Evolutionary conservation across 371 early-diverging fungal genomes (phyloP), one percentile per base, ranked within the genome.

Genomic region (Amoeboaphelidium occidentale): DNA sequence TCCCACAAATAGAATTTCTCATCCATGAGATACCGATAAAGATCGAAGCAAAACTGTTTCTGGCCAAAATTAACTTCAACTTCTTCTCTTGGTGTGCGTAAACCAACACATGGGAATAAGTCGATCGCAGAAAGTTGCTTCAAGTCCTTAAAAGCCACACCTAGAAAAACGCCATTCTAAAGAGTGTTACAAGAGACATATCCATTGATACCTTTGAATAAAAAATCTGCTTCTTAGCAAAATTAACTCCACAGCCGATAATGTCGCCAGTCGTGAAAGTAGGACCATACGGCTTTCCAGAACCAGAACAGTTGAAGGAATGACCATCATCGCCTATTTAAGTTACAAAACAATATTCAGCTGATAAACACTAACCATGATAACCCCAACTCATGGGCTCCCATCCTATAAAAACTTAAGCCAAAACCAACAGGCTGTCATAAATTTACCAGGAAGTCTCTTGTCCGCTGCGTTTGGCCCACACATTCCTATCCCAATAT

Each of bases 281-380:
- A 13, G 94, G 97, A 0, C 97, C 97, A 57, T 78, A 96, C 10
- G 66, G 59, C 24, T 73, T 63, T 21, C 94, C 94, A 22, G 67
- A 73, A 2, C 83, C 85, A 6, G 76, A 70, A 39, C 81, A 79
- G 51, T 66, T 66, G 58, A 91, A 88, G 28, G 65, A 58, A 50
- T 79, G 64, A 13, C 97, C 97, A 61, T 96, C 94, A 62, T 91
- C 88, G 32, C 88, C 72, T 81, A 50, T 86, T n/a, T n/a, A n/a
- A n/a, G n/a, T n/a, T n/a, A n/a, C n/a, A n/a, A n/a, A n/a, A n/a
- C n/a, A n/a, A n/a, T n/a, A n/a, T n/a, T n/a, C n/a, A n/a, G n/a
- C n/a, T n/a, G n/a, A n/a, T n/a, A n/a, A n/a, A n/a, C n/a, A n/a
- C n/a, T n/a, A n/a, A n/a, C n/a, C 48, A 23, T 48, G 88, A 62